A percentile compares a stretch with the other conserved stretches of the same genome.
These are phyloP conservation scores for Polyporus arcularius DNA, from an alignment of 768 basidiomycete genomes.

Conservation along the genomic window DNA sequence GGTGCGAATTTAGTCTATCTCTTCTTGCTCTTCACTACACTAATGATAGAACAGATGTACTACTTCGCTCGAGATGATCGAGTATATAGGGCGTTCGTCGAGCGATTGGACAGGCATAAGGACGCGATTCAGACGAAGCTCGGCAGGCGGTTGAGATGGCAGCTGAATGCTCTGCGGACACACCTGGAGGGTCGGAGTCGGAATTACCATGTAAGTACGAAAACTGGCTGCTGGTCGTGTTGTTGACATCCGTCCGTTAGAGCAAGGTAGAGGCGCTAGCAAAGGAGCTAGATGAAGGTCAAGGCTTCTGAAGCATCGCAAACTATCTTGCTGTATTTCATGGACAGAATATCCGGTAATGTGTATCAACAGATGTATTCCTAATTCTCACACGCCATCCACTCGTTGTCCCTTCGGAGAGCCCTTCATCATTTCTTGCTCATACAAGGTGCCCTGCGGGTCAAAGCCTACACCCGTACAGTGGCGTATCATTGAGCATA, in stretches of 20 bases:
- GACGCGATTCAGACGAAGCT: conserved; percentile 48
- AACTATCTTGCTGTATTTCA: background rate
- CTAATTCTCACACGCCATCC: background rate
- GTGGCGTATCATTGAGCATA: conserved; percentile 37
- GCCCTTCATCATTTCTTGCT: conserved; percentile 38
- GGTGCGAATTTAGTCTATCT: conserved; percentile 41
- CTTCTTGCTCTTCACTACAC: background rate
- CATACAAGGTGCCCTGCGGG: conserved; percentile 36
- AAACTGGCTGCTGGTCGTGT: background rate
- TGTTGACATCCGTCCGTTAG: conserved; percentile 30
- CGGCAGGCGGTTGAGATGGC: conserved; percentile 66
- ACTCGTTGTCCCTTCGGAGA: background rate
- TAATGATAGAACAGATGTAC: conserved; percentile 56
- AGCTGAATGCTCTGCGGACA: conserved; percentile 61
- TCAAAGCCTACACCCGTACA: conserved; percentile 27
- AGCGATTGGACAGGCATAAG: conserved; percentile 39
- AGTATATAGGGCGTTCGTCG: conserved; percentile 68
- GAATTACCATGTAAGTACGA: conserved; percentile 59
- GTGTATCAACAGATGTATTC: conserved; percentile 6
- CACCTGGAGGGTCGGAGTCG: conserved; percentile 67
- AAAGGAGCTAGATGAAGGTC: conserved; percentile 64
- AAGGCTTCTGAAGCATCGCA: conserved; percentile 41
- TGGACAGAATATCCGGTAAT: conserved; percentile 5
- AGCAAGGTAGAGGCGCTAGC: conserved; percentile 65
- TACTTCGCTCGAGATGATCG: conserved; percentile 94